Conservation (phyloP, 768 basidiomycete species). For the Tricholoma furcatifolium region DNA sequence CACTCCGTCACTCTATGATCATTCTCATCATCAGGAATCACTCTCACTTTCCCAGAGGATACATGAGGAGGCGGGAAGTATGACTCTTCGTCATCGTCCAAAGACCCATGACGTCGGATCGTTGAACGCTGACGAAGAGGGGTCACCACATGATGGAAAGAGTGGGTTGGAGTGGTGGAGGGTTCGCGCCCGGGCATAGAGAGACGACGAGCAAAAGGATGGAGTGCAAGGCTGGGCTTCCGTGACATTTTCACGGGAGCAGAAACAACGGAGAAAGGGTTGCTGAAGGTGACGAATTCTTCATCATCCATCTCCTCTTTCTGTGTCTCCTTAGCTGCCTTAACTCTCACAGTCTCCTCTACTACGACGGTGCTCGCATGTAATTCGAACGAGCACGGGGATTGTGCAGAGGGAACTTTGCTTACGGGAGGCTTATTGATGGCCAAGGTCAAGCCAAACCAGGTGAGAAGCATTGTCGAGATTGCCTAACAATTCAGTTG, state of each 20-base stretch:
- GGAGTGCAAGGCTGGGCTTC: conserved; percentile 2
- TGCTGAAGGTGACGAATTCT: not conserved
- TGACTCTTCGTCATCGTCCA: conserved; percentile 3
- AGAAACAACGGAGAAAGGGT: conserved; percentile 3
- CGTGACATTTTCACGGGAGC: conserved; percentile 3
- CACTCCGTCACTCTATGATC: not conserved
- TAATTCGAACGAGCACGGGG: not conserved
- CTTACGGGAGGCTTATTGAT: conserved; percentile 4
- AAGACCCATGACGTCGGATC: not conserved
- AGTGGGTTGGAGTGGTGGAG: not conserved
- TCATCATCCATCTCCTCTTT: not conserved
- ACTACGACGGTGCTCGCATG: not conserved
- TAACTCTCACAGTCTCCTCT: too few species aligned
- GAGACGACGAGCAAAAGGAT: conserved; percentile 9
- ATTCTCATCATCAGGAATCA: not conserved
- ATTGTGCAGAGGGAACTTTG: not conserved
- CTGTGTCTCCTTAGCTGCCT: not conserved
- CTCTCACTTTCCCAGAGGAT: conserved; percentile 1
- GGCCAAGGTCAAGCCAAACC: conserved; percentile 4
- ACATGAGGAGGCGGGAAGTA: conserved; percentile 5
- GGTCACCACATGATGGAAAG: not conserved
- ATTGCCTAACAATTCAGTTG: not conserved
- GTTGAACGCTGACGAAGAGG: not conserved
- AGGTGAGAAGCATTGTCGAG: not conserved
- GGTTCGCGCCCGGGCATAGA: conserved; percentile 1